Conservation (phyloP, 257 asterid genomes). For the Solanum gracilifrons region DNA sequence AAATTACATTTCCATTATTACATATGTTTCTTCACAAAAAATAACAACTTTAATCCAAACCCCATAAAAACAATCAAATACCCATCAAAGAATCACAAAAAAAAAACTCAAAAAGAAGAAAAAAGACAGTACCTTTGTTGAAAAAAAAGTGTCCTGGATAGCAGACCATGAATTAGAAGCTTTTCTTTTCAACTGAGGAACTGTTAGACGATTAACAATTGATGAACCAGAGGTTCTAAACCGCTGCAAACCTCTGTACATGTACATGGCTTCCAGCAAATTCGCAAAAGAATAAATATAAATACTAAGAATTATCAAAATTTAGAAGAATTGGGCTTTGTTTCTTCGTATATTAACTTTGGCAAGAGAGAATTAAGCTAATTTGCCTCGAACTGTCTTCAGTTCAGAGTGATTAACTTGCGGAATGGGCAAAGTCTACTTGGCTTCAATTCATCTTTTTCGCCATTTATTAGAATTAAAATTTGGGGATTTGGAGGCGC, state of each 20-base stretch:
- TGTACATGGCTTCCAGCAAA: neutral
- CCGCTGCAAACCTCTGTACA: slow-evolving; percentile 43
- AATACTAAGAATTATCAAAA: neutral
- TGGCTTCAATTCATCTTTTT: neutral
- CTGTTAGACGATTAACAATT: slow-evolving; percentile 14
- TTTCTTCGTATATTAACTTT: neutral
- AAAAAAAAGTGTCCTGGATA: slow-evolving; percentile 48
- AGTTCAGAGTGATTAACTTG: neutral
- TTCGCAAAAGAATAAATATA: neutral
- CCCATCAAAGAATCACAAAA: neutral
- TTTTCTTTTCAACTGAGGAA: slow-evolving; percentile 38
- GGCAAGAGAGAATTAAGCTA: neutral
- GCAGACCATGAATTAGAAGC: slow-evolving; percentile 54
- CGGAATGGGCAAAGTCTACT: neutral
- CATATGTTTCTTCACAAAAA: neutral
- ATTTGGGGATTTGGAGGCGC: neutral
- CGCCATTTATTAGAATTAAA: neutral
- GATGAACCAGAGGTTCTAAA: slow-evolving; percentile 47
- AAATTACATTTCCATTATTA: neutral
- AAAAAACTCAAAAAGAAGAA: neutral
- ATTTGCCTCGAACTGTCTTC: neutral
- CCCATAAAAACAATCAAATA: neutral
- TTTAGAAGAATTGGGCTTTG: neutral
- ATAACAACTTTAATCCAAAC: neutral
- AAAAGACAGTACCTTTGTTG: slow-evolving; percentile 41